phyloP scores from a whole-genome alignment of 148 eudicot species.

The Fagopyrum esculentum region DNA sequence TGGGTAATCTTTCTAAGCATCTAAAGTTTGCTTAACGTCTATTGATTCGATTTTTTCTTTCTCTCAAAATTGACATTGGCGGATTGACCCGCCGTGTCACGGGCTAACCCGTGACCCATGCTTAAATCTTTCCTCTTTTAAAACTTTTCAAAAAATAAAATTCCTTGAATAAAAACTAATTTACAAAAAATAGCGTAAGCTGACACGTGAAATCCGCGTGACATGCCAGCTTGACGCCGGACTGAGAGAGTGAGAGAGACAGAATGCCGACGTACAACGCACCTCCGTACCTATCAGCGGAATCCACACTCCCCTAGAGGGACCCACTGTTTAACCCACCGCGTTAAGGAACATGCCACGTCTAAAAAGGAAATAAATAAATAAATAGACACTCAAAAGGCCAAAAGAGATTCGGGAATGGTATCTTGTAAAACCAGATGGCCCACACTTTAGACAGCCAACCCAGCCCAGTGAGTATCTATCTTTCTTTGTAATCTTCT shows the following conservation, averaged over 20 bases:
- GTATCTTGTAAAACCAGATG: background rate
- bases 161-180: too few relatives aligned
- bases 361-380: background rate
- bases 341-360: background rate
- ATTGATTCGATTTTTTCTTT: too few relatives aligned
- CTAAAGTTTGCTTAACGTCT: too few relatives aligned
- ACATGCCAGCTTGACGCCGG: background rate
- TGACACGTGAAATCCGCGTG: background rate
- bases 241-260: background rate
- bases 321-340: slow-evolving; percentile 5
- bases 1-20: too few relatives aligned
- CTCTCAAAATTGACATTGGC: too few relatives aligned
- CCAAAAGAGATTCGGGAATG: background rate
- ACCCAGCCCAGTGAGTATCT: slow-evolving; percentile 11
- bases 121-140: too few relatives aligned
- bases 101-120: too few relatives aligned
- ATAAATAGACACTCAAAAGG: background rate
- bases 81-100: too few relatives aligned
- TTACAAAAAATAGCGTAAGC: too few relatives aligned
- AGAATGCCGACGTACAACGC: slow-evolving; percentile 6
- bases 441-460: slow-evolving; percentile 2
- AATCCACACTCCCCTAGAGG: background rate
- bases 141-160: too few relatives aligned
- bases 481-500: background rate
- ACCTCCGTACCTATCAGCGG: background rate